Evolutionary conservation across 2,329 filamentous ascomycete species (phyloP).

Genomic region (Ceratocystis colombiana): DNA sequence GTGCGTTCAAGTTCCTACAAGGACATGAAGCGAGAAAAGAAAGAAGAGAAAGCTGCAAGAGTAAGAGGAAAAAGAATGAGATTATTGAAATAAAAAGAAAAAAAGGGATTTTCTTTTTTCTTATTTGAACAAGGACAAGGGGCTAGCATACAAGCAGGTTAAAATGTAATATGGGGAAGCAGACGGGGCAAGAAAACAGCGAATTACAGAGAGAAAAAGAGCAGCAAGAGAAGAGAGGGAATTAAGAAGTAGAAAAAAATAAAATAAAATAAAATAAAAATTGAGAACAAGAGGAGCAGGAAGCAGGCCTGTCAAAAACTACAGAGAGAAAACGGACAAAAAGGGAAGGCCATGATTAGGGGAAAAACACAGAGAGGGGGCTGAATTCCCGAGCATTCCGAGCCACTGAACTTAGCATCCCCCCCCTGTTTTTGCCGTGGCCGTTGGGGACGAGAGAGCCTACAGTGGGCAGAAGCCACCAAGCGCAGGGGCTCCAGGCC

Average conservation of each 20-base stretch:
- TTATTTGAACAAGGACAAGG: not conserved
- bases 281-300: not conserved
- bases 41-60: not conserved
- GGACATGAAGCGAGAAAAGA: slow-evolving; percentile 10
- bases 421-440: not conserved
- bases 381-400: slow-evolving; percentile 23
- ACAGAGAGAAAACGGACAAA: slow-evolving; percentile 15
- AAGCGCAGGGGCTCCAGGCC: too few relatives aligned
- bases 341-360: slow-evolving; percentile 10
- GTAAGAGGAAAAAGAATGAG: not conserved
- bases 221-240: not conserved
- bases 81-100: too few relatives aligned
- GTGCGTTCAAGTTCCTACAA: not conserved
- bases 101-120: too few relatives aligned
- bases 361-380: not conserved
- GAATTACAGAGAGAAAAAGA: not conserved
- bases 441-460: too few relatives aligned
- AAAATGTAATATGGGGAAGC: too few relatives aligned
- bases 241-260: not conserved
- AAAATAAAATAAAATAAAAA: not conserved
- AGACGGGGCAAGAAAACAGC: not conserved
- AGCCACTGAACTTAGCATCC: not conserved
- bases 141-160: too few relatives aligned
- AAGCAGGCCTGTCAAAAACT: not conserved
- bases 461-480: not conserved